Conservation (phyloP, 176 grass and related monocot genomes). For the Zoysia japonica region DNA sequence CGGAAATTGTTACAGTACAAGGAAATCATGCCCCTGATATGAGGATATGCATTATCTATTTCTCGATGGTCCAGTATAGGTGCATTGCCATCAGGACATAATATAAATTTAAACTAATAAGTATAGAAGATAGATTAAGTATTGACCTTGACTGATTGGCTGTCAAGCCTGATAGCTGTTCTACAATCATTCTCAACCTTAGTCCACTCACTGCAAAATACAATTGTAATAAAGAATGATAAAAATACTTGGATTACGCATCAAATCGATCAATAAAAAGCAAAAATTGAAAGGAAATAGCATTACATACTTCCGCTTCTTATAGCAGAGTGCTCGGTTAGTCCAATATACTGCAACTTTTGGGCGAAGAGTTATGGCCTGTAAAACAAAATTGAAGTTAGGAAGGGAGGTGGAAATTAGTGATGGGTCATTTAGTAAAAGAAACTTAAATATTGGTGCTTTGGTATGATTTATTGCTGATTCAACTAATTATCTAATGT, state of each 20-base stretch:
- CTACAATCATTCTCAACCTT: slow-evolving; percentile 83
- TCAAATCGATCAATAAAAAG: slow-evolving; percentile 22
- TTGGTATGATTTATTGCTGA: neutral
- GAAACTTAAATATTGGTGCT: neutral
- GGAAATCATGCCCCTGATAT: neutral
- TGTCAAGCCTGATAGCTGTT: slow-evolving; percentile 72
- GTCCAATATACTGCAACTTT: slow-evolving; percentile 74
- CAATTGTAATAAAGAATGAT: slow-evolving; percentile 26
- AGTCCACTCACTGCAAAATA: slow-evolving; percentile 64
- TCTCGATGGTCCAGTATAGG: neutral
- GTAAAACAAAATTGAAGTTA: slow-evolving; percentile 50
- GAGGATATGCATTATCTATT: neutral
- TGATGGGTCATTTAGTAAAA: neutral
- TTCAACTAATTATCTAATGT: neutral
- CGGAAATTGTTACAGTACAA: neutral
- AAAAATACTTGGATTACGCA: slow-evolving; percentile 20
- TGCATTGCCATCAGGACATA: neutral
- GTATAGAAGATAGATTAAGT: slow-evolving; percentile 4
- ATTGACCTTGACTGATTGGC: slow-evolving; percentile 75
- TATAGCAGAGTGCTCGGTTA: slow-evolving; percentile 85
- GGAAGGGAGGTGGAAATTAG: neutral
- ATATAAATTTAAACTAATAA: neutral
- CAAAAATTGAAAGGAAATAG: slow-evolving; percentile 38
- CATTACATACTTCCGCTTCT: slow-evolving; percentile 67
- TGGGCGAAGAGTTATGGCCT: slow-evolving; percentile 82